These are phyloP conservation scores for Cyclotella cryptica DNA, from an alignment of 108 stramenopile species.

Conservation along the genomic window DNA sequence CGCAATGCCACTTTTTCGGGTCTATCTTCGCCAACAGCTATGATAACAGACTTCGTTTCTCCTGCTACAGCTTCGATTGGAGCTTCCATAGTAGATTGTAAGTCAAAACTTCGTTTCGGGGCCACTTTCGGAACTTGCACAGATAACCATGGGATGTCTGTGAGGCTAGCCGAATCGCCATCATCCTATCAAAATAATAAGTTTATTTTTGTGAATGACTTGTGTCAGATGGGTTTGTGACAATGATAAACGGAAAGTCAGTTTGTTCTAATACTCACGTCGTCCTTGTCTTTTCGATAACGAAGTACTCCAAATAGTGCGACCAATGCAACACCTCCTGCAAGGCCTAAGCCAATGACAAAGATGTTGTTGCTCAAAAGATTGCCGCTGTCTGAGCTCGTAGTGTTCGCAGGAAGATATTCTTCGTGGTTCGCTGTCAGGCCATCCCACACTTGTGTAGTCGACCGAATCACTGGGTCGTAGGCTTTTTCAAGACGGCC, in stretches of 20 bases:
- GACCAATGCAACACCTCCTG: background rate
- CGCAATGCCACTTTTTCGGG: slow-evolving; percentile 8
- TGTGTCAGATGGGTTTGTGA: no score
- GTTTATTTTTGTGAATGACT: background rate
- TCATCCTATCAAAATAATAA: background rate
- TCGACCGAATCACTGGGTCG: slow-evolving; percentile 8
- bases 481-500: background rate
- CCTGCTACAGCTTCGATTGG: slow-evolving; percentile 13
- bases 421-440: background rate
- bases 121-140: background rate
- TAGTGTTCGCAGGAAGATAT: background rate
- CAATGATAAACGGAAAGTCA: background rate
- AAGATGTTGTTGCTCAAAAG: background rate
- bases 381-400: background rate
- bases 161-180: background rate
- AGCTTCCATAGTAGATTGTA: background rate
- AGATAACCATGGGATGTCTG: background rate
- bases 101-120: background rate
- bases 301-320: slow-evolving; percentile 5
- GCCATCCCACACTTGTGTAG: background rate
- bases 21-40: background rate
- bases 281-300: background rate
- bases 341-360: background rate
- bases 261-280: background rate
- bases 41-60: slow-evolving; percentile 2